phyloP scores from a whole-genome alignment of 345 rosid genomes.

The Acer campestre region DNA sequence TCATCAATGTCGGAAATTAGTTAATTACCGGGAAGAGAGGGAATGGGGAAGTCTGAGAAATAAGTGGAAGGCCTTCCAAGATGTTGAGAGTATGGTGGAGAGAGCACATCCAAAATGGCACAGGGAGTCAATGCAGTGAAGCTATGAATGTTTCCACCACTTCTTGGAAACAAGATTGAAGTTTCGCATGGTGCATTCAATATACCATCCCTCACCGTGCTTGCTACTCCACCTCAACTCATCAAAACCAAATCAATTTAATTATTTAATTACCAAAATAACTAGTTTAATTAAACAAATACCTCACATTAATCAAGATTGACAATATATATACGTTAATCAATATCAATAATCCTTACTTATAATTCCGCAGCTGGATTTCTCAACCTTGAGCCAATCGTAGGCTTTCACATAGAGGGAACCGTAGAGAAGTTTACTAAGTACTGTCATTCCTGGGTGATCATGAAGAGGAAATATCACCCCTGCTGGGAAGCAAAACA shows the following conservation, averaged over 20 bases:
- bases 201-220: constrained; percentile 31
- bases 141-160: constrained; percentile 54
- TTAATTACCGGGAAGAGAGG: constrained; percentile 35
- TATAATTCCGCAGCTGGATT: constrained; percentile 23
- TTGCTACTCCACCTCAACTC: constrained; percentile 41
- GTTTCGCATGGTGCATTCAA: constrained; percentile 38
- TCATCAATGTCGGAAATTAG: too few relatives aligned
- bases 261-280: too few relatives aligned
- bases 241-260: neutral
- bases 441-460: constrained; percentile 54
- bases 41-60: constrained; percentile 27
- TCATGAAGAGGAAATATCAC: constrained; percentile 47
- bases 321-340: too few relatives aligned
- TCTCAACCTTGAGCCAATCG: constrained; percentile 39
- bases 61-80: constrained; percentile 46
- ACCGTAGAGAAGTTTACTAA: constrained; percentile 55
- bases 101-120: constrained; percentile 50
- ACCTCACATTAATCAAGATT: too few relatives aligned
- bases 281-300: too few relatives aligned
- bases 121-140: constrained; percentile 56
- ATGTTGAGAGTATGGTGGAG: constrained; percentile 56
- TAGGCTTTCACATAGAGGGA: constrained; percentile 44
- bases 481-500: constrained; percentile 49
- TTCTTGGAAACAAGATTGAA: constrained; percentile 41
- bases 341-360: constrained; percentile 23